A percentile compares a stretch with the other conserved stretches of the same genome.
Evolutionary conservation across 208 protist species (phyloP).

Genomic region (Naegleria lovaniensis): DNA sequence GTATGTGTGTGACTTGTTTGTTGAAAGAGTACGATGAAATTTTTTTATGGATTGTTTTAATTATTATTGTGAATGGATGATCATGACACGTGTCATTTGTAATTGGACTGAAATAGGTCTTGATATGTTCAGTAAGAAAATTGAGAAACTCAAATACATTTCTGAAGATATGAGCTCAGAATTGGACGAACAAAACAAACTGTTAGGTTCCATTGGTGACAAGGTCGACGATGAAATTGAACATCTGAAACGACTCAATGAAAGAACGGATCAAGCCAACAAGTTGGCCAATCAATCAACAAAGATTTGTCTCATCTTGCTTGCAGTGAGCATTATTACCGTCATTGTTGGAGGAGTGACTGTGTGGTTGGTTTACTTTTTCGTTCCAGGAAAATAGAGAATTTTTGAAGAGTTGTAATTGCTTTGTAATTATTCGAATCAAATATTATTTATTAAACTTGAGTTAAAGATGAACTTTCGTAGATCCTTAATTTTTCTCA

Average conservation of each 20-base stretch:
- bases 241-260: background rate
- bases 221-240: conserved; percentile 2
- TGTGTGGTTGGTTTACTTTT: background rate
- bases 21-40: no score
- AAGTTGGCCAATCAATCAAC: background rate
- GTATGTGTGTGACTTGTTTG: background rate
- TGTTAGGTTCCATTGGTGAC: background rate
- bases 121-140: background rate
- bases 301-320: background rate
- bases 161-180: background rate
- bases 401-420: no score
- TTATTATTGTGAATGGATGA: no score
- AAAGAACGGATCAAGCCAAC: background rate
- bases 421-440: no score
- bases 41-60: no score
- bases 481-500: no score
- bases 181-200: background rate
- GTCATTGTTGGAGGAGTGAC: background rate
- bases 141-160: conserved; percentile 3
- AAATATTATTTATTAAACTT: no score
- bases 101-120: background rate
- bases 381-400: background rate
- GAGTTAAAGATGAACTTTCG: no score
- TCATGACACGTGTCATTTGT: no score
- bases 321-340: background rate